Evolutionary conservation across 2,329 filamentous ascomycete genomes (phyloP), one percentile per base, ranked within the genome.

Genomic region (Lachnellula subtilissima): DNA sequence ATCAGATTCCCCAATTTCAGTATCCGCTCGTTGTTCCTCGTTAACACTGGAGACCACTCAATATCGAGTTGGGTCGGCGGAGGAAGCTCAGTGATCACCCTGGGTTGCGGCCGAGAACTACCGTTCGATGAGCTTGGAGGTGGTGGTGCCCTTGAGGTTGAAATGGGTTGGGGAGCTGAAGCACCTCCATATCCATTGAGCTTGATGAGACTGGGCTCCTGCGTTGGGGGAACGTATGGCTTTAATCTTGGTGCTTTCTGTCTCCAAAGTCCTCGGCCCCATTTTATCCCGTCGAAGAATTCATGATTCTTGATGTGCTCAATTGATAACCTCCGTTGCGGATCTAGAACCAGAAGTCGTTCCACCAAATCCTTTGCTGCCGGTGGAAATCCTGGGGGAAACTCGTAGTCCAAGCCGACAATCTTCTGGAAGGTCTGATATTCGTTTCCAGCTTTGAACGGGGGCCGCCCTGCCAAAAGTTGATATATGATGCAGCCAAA

Each of bases 361-460:
- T 97, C 93, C 1, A 99, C 87, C 15, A 99, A 78, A 71, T 99
- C 94, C 58, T 86, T 86, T 19, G 94, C 94, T 1, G 91, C 83
- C 5, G 86, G 77, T 2, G 94, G 94, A 65, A 99, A 99, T 1
- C 91, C 91, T 28, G 83, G 74, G 0, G 94, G 94, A 62, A 97
- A 99, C 47, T 93, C 88, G 70, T 97, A 99, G 53, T 99, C 93
- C 45, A 99, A 78, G 35, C 83, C 87, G 52, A 99, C 90, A 69
- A 99, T 99, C 74, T 97, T 99, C 71, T 99, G 94, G 69, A 99
- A 99, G 0, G 94, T 99, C 69, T 94, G 81, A 67, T 97, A 99
- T 70, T 99, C 94, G 64, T 96, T 97, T 14, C 82, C 88, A 42
- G 89, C 94, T 72, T 99, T 99, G 78, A 99, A 99, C 0, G 94